Evolutionary conservation across 2,329 filamentous ascomycete species (phyloP), one percentile per base, ranked within the genome.

Genomic region (Cladosporium colombiae): DNA sequence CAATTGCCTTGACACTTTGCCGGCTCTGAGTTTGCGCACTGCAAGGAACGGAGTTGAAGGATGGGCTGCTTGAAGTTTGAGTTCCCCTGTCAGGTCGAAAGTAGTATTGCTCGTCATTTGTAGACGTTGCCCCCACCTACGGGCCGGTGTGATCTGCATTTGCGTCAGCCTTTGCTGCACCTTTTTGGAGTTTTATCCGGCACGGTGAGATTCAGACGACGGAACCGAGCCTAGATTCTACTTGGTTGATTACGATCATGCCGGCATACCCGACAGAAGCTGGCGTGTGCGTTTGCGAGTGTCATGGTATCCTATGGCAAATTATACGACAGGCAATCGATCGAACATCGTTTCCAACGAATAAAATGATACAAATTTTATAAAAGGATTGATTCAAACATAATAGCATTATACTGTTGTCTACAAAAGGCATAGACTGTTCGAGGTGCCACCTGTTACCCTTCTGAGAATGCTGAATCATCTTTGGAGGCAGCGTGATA

Each of bases 1-100:
- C 60, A 23, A 62, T 62, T 55, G 49, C 60, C 60, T 53, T 57
- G 8, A 46, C 40, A 21, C 40, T 46, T 46, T 46, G 40, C 40
- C 40, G 40, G n/a, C 40, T 46, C 10, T 23, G 40, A 46, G 40
- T 46, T 46, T 23, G 40, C n/a, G 40, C n/a, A 5, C 8, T 13
- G 40, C 40, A 13, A 46, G 25, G 49, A 53, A 53, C 23, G 8
- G 40, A 46, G 40, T 46, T 21, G 4, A 11, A 46, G 37, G 37
- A 46, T 46, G n/a, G 40, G 3, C 0, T 21, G 8, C n/a, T 29
- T 6, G 31, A 33, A 11, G 31, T 33, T 33, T 33, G 31, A 11
- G 11, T 14, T 18, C 35, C 35, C 16, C 35, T 40, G 35, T 40
- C n/a, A 50, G 5, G 21, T 25, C 21, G 4, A 21, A 10, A 13